Conservation (phyloP, 2,329 filamentous ascomycete species). For the Botrytis fragariae region DNA sequence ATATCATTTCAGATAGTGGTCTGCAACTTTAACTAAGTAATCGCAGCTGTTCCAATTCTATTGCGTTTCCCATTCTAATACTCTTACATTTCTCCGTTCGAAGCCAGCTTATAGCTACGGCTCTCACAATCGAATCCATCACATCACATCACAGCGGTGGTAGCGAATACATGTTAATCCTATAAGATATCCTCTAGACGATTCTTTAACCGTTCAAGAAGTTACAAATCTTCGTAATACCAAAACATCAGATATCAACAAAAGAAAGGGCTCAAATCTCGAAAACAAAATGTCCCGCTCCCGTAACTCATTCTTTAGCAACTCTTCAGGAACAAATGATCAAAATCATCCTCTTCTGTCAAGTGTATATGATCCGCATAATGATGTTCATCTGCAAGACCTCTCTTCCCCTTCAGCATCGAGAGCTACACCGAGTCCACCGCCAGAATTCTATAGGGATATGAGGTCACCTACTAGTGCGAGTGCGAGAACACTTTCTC, state of each 20-base stretch:
- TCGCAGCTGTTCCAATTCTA: not conserved
- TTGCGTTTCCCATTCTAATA: not conserved
- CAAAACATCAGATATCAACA: not conserved
- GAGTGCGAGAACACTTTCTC: not conserved
- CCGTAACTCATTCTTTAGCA: conserved; percentile 11
- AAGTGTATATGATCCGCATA: not conserved
- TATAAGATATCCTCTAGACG: not conserved
- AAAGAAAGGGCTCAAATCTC: not conserved
- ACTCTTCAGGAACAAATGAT: conserved; percentile 1
- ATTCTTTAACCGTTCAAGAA: not conserved
- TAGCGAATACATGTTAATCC: not conserved
- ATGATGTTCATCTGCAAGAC: conserved; percentile 12
- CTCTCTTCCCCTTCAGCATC: conserved; percentile 12
- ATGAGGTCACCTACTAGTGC: conserved; percentile 6
- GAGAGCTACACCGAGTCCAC: conserved; percentile 9
- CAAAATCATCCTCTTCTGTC: conserved; percentile 13
- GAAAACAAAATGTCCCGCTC: conserved; percentile 14
- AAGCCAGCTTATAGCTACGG: not conserved
- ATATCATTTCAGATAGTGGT: not conserved
- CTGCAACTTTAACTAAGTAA: not conserved
- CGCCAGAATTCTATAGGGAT: conserved; percentile 16
- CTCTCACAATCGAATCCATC: not conserved
- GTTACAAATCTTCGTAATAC: not conserved
- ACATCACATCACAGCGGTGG: not conserved
- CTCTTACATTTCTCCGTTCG: not conserved